Evolutionary conservation across 169 alveolate species (phyloP), one percentile per base, ranked within the genome.

Genomic region (Eimeria falciformis): DNA sequence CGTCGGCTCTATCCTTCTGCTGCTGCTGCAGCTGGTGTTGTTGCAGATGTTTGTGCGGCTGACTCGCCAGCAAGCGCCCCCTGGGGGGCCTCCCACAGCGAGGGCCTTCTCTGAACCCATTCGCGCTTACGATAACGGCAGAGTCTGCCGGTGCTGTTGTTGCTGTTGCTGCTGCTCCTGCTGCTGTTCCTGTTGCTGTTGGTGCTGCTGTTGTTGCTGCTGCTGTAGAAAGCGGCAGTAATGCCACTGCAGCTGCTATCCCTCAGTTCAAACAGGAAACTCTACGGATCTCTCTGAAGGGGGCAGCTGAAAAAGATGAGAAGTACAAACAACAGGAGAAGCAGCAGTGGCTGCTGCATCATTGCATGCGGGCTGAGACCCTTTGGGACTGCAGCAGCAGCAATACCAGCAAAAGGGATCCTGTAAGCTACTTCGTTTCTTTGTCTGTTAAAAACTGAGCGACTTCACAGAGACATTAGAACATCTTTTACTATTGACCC

Each of bases 201-300:
- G 88, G 29, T 78, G 56, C 77, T n/a, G n/a, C n/a, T n/a, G n/a
- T n/a, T n/a, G n/a, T n/a, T n/a, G n/a, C 81, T 33, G 75, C 77
- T 55, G 77, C 62, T 7, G n/a, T 50, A 11, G 14, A 7, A 50
- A 14, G 56, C n/a, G 89, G 37, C 9, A 65, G 55, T 81, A 65
- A 29, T 45, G 66, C 47, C 78, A 81, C 91, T 37, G 81, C 91
- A 14, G 91, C 91, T 21, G 81, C 81, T 37, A 66, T 50, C 14
- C 27, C 81, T 62, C 91, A 62, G 62, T 83, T 37, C 29, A 81
- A 56, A 62, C 33, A 78, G 62, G 81, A 78, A 83, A 47, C 9
- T 12, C 37, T 50, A 81, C 50, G n/a, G 43, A 5, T 21, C 33
- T 33, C 40, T 45, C 91, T 23, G 81, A 78, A 43, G 37, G 11